These are phyloP conservation scores for Protostelium mycophagum DNA, from an alignment of 78 protist genomes.

Conservation along the genomic window DNA sequence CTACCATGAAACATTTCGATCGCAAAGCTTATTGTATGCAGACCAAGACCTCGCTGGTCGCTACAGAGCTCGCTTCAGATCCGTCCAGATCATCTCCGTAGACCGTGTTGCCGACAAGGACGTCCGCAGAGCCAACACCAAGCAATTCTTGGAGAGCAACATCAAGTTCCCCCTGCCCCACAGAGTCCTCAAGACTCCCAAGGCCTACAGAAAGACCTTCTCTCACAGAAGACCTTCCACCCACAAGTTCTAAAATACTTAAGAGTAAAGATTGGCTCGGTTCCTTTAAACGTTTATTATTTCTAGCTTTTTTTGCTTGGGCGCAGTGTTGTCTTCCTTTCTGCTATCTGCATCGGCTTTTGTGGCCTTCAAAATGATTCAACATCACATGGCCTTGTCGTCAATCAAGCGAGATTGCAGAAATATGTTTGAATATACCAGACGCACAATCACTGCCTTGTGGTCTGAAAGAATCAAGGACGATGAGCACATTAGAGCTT, in stretches of 20 bases:
- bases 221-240: background rate
- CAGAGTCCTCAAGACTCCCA: conserved; percentile 25
- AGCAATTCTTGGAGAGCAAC: conserved; percentile 76
- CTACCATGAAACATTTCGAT: background rate
- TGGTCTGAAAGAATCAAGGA: too few species aligned
- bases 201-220: background rate
- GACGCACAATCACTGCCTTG: too few species aligned
- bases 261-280: too few species aligned
- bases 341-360: too few species aligned
- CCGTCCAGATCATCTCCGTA: conserved; percentile 91
- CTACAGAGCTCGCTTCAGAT: conserved; percentile 83
- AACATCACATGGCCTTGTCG: too few species aligned
- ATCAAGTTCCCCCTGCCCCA: conserved; percentile 86
- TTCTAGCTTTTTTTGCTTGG: too few species aligned
- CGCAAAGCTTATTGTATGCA: background rate
- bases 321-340: too few species aligned
- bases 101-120: conserved; percentile 63
- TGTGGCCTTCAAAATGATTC: too few species aligned
- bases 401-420: too few species aligned
- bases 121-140: conserved; percentile 56
- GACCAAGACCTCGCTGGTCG: conserved; percentile 96
- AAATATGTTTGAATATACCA: too few species aligned
- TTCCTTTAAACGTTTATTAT: too few species aligned
- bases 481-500: too few species aligned
- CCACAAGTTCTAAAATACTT: background rate